Conservation (phyloP, 495 filamentous ascomycete species). For the Aspergillus nanangensis region DNA sequence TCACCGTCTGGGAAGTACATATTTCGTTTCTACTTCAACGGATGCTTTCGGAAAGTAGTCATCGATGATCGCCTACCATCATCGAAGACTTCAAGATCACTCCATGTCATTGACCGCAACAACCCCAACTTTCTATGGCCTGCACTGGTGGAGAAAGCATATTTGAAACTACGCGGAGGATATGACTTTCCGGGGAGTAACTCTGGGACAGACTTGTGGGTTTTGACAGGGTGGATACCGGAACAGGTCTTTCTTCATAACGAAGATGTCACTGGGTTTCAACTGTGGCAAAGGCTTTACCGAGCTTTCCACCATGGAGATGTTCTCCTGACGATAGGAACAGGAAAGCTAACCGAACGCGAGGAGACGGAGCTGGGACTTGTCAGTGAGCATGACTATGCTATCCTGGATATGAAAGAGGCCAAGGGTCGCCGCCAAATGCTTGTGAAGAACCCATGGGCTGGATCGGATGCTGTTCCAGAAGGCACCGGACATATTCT, state of each 20-base stretch:
- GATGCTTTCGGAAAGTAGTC: conserved; percentile 77
- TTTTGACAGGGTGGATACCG: conserved; percentile 92
- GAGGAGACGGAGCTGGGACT: conserved; percentile 81
- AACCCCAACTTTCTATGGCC: conserved; percentile 79
- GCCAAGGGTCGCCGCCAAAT: conserved; percentile 58
- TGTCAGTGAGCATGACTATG: conserved; percentile 89
- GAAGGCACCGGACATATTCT: conserved; percentile 7
- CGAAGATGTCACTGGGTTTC: conserved; percentile 68
- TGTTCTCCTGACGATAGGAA: conserved; percentile 85
- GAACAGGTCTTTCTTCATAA: conserved; percentile 89
- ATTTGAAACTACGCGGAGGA: conserved; percentile 91
- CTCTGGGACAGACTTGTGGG: conserved; percentile 87
- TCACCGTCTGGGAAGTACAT: conserved; percentile 86
- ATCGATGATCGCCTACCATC: conserved; percentile 90
- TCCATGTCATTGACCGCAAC: conserved; percentile 86
- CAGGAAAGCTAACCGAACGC: conserved; percentile 66
- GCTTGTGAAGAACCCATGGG: conserved; percentile 95
- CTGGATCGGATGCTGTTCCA: conserved; percentile 51
- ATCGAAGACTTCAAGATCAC: conserved; percentile 63
- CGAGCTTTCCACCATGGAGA: conserved; percentile 72
- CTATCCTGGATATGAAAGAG: conserved; percentile 75
- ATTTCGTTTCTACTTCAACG: conserved; percentile 91
- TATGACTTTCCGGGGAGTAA: conserved; percentile 99
- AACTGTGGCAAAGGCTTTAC: conserved; percentile 75
- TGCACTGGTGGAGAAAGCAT: conserved; percentile 94